Base-by-base conservation (phyloP, 257 asterid genomes). In the Nicotiana paniculata region DNA sequence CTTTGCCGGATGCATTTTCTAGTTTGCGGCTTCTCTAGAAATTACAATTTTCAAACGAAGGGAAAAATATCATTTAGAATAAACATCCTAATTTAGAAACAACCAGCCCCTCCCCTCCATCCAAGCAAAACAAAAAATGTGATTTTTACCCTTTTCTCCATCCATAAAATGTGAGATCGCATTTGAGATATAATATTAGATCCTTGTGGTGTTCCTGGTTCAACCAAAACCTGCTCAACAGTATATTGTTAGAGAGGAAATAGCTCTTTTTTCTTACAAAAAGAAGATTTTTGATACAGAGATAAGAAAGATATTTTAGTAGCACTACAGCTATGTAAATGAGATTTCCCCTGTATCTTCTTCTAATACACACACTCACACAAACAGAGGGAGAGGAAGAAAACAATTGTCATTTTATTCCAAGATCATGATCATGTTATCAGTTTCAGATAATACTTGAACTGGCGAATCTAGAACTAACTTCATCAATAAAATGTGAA, bases 191-290 rank as follows among this genome's bases (percentile, higher is more conserved):
- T 96, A 82, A 96, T 92, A 86, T 88, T 91, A 83, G 97, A 93
- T 91, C 99, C 99, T 86, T 94, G 97, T 69, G 98, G 99, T 68
- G 97, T 93, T 84, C 98, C 99, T 62, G 99, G 99, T 87, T 96
- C 99, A 80, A 93, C 94, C 86, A 94, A 61, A 83, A 96, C 89
- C 98, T 96, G 93, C 82, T 83, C 86, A 87, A 80, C 43, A 72
- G 21, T 43, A 84, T 16, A 63, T 64, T 48, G 77, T 80, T 28
- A 21, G 24, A 63, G 57, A 46, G 77, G 10, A 10, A n/a, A n/a
- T 69, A 39, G 62, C 83, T 77, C 24, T 62, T 65, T 18, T 21
- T 10, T 79, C 74, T 54, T 46, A 59, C 30, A 57, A 68, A 55
- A 21, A 39, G 64, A 43, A 5, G 15, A 69, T n/a, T 15, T 39